Evolutionary conservation across 768 basidiomycete genomes (phyloP).

Genomic region (Baorangia bicolor): DNA sequence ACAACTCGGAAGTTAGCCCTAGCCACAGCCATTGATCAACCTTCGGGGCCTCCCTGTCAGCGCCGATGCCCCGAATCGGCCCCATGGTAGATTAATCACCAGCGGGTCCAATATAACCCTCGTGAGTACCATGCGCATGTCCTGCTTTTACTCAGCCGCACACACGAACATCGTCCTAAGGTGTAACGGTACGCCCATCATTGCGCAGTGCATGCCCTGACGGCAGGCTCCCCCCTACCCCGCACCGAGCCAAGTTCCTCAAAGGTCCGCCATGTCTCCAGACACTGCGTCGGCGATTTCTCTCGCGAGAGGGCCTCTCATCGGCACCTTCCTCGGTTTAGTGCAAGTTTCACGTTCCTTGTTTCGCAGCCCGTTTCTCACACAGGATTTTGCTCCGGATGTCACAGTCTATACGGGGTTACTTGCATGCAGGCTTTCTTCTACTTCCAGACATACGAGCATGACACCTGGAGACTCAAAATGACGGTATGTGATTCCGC

Average conservation of each 20-base stretch:
- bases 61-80: neutral
- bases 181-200: neutral
- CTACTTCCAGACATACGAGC: slow-evolving; percentile 26
- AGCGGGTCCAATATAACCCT: neutral
- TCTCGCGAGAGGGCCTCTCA: slow-evolving; percentile 26
- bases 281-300: neutral
- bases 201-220: neutral
- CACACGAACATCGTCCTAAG: neutral
- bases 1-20: neutral
- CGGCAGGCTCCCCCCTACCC: neutral
- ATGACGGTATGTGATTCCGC: slow-evolving; percentile 15
- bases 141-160: neutral
- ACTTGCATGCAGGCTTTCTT: slow-evolving; percentile 30
- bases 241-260: neutral
- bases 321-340: slow-evolving; percentile 27
- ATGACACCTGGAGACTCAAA: slow-evolving; percentile 20
- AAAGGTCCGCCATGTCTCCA: slow-evolving; percentile 9
- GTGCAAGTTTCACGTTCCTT: slow-evolving; percentile 12
- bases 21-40: neutral
- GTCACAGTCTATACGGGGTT: slow-evolving; percentile 26
- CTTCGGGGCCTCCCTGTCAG: neutral
- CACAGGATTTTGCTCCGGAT: neutral
- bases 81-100: neutral
- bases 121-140: neutral
- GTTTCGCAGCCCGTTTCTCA: neutral